These are phyloP conservation scores for Desmodesmus armatus DNA, from an alignment of 139 green algal species.

Conservation along the genomic window DNA sequence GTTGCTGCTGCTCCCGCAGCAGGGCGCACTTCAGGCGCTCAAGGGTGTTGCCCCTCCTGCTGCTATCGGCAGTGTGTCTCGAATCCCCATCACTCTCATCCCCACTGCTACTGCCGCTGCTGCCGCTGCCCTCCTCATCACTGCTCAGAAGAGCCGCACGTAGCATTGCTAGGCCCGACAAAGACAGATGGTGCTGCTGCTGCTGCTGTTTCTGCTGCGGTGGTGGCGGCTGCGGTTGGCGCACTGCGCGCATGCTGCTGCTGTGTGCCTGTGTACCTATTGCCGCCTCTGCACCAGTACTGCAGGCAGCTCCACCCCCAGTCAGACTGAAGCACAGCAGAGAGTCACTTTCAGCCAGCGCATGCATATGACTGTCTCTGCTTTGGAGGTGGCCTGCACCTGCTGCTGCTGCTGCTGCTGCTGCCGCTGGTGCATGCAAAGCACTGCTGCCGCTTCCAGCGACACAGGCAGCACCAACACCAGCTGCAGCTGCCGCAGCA, in stretches of 20 bases:
- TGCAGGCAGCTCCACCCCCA: too few species aligned
- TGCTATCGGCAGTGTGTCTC: not conserved
- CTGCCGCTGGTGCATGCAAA: not conserved
- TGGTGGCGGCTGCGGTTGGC: not conserved
- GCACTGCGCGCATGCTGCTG: not conserved
- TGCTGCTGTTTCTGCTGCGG: not conserved
- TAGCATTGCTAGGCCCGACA: not conserved
- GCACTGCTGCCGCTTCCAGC: not conserved
- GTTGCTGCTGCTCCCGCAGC: not conserved
- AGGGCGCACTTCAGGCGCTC: not conserved
- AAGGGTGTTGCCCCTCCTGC: not conserved
- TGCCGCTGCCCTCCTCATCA: not conserved
- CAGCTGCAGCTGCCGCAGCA: not conserved
- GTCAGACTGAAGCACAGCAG: too few species aligned
- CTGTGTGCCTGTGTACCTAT: too few species aligned
- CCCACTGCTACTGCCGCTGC: too few species aligned
- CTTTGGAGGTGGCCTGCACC: too few species aligned
- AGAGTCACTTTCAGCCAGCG: too few species aligned
- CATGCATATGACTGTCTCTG: too few species aligned
- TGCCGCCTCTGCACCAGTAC: too few species aligned
- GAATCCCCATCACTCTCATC: too few species aligned
- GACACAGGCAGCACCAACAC: not conserved
- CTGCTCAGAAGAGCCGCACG: not conserved
- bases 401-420: slow-evolving; percentile 8
- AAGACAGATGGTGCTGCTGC: not conserved